Percentiles rank a stretch among this genome's conserved stretches.
Conservation (phyloP, 164 flowering plant genomes). For the Tinospora cordifolia region DNA sequence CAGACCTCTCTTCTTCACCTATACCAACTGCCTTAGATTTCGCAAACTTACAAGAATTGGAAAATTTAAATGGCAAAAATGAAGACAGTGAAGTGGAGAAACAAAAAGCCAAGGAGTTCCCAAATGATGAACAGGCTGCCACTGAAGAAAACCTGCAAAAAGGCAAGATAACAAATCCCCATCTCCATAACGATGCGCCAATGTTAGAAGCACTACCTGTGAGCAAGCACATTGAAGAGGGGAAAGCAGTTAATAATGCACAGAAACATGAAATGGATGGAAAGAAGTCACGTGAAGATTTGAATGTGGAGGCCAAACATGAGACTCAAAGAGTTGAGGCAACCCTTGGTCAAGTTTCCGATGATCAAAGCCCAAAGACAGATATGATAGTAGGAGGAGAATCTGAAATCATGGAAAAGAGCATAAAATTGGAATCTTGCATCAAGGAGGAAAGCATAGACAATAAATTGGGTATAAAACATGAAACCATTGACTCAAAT, state of each 20-base stretch:
- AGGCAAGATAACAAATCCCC: neutral
- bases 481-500: conserved; percentile 11
- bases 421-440: neutral
- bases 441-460: conserved; percentile 3
- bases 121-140: conserved; percentile 12
- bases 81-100: neutral
- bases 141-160: conserved; percentile 5
- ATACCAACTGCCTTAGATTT: neutral
- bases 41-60: conserved; percentile 4
- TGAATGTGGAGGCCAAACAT: neutral
- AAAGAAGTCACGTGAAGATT: conserved; percentile 2
- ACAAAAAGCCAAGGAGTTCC: conserved; percentile 1
- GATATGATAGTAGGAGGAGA: neutral
- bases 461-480: neutral
- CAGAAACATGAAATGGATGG: conserved; percentile 11
- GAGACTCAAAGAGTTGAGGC: conserved; percentile 12
- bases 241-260: conserved; percentile 4
- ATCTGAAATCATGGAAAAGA: conserved; percentile 7
- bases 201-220: neutral
- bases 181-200: conserved; percentile 6
- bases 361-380: conserved; percentile 6
- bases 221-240: conserved; percentile 8
- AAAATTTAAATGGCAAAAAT: neutral
- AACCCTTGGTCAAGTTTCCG: conserved; percentile 4
- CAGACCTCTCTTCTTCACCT: neutral